Evolutionary conservation across 495 filamentous ascomycete species (phyloP), one percentile per base, ranked within the genome.

Genomic region (Melanomma pulvis-pyrius): DNA sequence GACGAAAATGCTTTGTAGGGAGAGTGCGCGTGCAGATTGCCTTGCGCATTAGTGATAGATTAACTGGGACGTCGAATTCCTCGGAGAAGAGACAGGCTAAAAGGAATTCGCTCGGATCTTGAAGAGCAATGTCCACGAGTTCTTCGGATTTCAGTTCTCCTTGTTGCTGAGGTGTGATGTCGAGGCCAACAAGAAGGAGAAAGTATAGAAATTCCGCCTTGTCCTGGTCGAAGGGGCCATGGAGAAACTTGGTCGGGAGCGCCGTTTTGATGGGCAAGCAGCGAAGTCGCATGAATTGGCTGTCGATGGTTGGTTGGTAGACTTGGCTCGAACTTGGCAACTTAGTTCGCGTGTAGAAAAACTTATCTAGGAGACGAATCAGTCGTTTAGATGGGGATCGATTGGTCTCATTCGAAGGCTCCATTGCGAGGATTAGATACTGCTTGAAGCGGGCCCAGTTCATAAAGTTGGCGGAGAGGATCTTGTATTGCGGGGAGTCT

Each of bases 81-180:
- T 44, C 24, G 21, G 48, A 51, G 48, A 51, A 51, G 26, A 51
- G 48, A 51, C 48, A 48, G 8, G 46, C 46, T 24, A 48, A 48
- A 4, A 48, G n/a, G 6, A 48, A 5, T 21, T 48, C 46, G n/a
- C 6, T 48, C 7, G 46, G 46, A 4, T 48, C 46, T 7, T n/a
- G 22, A 9, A 48, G 21, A 9, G 48, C 48, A 8, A 29, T 17
- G 11, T 51, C 48, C 8, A 51, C 24, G 22, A 29, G 22, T 17
- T 11, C 22, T 51, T 51, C 24, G 3, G 17, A 9, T 13, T 51
- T 1, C 5, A 25, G 4, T n/a, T 24, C 8, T 25, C 11, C 48
- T 5, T 9, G 3, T 51, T 51, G 48, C 7, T 29, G 19, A 1
- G 21, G 48, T 17, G 4, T 51, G 5, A 51, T 51, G 3, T 24